Conservation (phyloP, 352 stramenopile species). For the Pythium aristosporum region DNA sequence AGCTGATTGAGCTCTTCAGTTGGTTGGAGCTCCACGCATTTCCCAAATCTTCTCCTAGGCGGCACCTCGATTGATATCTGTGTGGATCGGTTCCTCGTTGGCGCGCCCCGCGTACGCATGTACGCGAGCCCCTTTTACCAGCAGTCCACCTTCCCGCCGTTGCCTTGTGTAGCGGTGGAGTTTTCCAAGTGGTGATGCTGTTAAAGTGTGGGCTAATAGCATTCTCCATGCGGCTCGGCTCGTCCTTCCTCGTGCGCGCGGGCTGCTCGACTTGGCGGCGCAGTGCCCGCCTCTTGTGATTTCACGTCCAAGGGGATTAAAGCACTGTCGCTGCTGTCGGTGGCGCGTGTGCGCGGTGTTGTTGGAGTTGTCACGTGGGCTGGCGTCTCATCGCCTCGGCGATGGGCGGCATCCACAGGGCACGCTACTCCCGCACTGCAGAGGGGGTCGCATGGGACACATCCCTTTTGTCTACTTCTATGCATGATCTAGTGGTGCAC, state of each 20-base stretch:
- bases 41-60: background rate
- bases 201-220: slow-evolving; percentile 79
- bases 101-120: too few relatives aligned
- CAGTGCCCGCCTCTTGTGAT: slow-evolving; percentile 22
- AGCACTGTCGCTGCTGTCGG: slow-evolving; percentile 22
- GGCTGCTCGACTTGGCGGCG: slow-evolving; percentile 24
- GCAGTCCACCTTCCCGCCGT: slow-evolving; percentile 40
- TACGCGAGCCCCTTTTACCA: slow-evolving; percentile 57
- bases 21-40: background rate
- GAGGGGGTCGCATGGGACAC: slow-evolving; percentile 25
- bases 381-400: background rate
- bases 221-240: slow-evolving; percentile 28
- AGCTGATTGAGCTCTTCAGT: background rate
- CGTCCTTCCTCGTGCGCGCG: slow-evolving; percentile 25
- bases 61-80: background rate
- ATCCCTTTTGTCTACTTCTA: background rate
- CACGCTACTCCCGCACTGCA: slow-evolving; percentile 7
- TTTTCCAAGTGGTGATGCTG: slow-evolving; percentile 43
- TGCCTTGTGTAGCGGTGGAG: background rate
- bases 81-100: background rate
- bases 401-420: background rate
- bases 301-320: slow-evolving; percentile 17
- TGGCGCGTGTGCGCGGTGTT: slow-evolving; percentile 8
- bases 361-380: slow-evolving; percentile 2
- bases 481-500: slow-evolving; percentile 28